Conservation (phyloP, 805 yeast species). For the Wickerhamomyces chambardii region DNA sequence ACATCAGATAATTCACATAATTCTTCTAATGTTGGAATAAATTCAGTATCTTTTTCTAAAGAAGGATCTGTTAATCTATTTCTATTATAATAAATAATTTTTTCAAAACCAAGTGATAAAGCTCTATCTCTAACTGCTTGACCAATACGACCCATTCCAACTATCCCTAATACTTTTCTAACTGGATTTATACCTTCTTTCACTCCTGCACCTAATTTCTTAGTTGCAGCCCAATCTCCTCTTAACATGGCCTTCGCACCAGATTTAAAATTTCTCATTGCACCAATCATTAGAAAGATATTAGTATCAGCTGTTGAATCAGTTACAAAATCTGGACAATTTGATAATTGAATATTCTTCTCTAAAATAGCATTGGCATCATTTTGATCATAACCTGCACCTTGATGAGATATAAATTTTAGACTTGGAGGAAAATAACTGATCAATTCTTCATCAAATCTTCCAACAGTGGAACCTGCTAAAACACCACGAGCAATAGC, state of each 20-base stretch:
- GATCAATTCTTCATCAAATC: conserved; percentile 33
- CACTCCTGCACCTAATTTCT: conserved; percentile 28
- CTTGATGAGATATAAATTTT: conserved; percentile 38
- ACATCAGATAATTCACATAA: conserved; percentile 34
- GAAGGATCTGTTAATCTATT: conserved; percentile 30
- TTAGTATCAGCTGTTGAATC: conserved; percentile 58
- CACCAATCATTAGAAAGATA: conserved; percentile 39
- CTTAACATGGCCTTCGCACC: conserved; percentile 21
- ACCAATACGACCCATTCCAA: conserved; percentile 55
- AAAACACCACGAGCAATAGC: conserved; percentile 51
- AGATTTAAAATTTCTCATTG: conserved; percentile 38
- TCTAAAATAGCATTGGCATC: conserved; percentile 31
- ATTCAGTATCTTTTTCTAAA: conserved; percentile 30
- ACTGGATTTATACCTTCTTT: conserved; percentile 32
- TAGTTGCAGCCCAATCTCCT: conserved; percentile 14
- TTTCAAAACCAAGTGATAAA: conserved; percentile 39
- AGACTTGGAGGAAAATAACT: conserved; percentile 31
- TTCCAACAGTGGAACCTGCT: conserved; percentile 38
- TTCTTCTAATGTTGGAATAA: conserved; percentile 17
- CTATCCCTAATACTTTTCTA: conserved; percentile 39
- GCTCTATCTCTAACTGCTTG: conserved; percentile 38
- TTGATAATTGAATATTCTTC: conserved; percentile 32
- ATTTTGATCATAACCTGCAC: conserved; percentile 44
- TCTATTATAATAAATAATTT: conserved; percentile 44
- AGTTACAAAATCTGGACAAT: conserved; percentile 31